Conservation (phyloP, 2,329 filamentous ascomycete species). For the Hortaea werneckii region DNA sequence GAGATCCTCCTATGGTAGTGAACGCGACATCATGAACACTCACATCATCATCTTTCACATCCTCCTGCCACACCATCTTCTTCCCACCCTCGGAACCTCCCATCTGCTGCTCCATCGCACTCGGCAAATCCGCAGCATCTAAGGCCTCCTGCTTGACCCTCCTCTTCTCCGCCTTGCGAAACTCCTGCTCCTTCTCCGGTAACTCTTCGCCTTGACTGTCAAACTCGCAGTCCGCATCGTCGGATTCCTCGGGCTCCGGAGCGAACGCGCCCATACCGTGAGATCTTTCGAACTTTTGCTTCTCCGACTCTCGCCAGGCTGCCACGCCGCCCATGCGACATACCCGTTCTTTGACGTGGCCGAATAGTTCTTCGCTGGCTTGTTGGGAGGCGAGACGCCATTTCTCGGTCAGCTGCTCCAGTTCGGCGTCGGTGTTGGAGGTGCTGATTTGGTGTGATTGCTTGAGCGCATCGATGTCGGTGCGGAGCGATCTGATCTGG, state of each 20-base stretch:
- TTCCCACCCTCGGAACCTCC: conserved; percentile 27
- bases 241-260: conserved; percentile 23
- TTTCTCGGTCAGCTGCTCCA: conserved; percentile 46
- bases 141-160: conserved; percentile 39
- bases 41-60: conserved; percentile 32
- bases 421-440: conserved; percentile 40
- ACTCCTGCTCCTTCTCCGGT: conserved; percentile 32
- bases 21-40: conserved; percentile 11
- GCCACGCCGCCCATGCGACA: conserved; percentile 53
- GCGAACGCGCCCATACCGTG: conserved; percentile 21
- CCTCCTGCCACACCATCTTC: conserved; percentile 20
- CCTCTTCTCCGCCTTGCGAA: conserved; percentile 39
- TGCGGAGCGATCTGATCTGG: conserved; percentile 31
- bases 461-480: conserved; percentile 41
- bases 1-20: not conserved
- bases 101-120: conserved; percentile 29
- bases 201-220: conserved; percentile 25
- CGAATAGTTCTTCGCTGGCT: conserved; percentile 60
- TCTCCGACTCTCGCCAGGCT: conserved; percentile 37
- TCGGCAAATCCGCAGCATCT: conserved; percentile 22
- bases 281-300: conserved; percentile 21
- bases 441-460: conserved; percentile 45
- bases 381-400: conserved; percentile 52
- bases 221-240: conserved; percentile 28
- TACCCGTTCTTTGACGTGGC: conserved; percentile 48